Base-by-base conservation (phyloP, 805 yeast genomes). In the Blastobotrys terrestris region DNA sequence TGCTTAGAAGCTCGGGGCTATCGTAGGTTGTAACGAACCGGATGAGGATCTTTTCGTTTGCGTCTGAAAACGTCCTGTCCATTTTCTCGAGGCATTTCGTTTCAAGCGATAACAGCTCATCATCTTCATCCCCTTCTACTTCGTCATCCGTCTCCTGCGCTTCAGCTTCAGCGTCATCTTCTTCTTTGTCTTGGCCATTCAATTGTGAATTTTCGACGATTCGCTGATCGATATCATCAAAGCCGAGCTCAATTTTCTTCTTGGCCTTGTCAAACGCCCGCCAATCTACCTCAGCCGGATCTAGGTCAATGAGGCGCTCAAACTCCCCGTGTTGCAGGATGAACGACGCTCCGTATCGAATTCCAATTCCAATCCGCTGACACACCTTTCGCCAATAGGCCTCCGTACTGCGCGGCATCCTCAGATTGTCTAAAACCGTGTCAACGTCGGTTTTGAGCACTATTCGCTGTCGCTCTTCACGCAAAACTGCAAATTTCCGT, bases 21-120 rank as follows among this genome's bases (percentile, higher is more conserved):
- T 44, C 49, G 19, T 50, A 50, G 2, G 53, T 50, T n/a, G 20
- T 13, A 26, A 50, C 20, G 45, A 44, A 51, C 2, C 43, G 39
- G 20, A 7, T 26, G 5, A 55, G 47, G 13, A 42, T 43, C 14
- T 41, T 20, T 42, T 55, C 55, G 41, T 55, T 53, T 5, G 53
- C 45, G 13, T 15, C 41, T 14, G 57, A 49, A 3, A 49, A 39
- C 6, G 44, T 40, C 16, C 18, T 15, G 43, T 55, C 57, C n/a
- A 39, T 18, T 15, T 20, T 11, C 21, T 55, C 53, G 18, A 55
- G 41, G 13, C 19, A 21, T 6, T 31, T 41, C 13, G 44, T 44
- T 16, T 55, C 57, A 19, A 43, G 16, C 18, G 26, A 22, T 2
- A 22, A 18, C 15, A 21, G 19, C 44, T 48, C 39, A 8, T 13